These are phyloP conservation scores for Sclerotinia nivalis DNA, from an alignment of 2,329 filamentous ascomycete species.

Conservation along the genomic window DNA sequence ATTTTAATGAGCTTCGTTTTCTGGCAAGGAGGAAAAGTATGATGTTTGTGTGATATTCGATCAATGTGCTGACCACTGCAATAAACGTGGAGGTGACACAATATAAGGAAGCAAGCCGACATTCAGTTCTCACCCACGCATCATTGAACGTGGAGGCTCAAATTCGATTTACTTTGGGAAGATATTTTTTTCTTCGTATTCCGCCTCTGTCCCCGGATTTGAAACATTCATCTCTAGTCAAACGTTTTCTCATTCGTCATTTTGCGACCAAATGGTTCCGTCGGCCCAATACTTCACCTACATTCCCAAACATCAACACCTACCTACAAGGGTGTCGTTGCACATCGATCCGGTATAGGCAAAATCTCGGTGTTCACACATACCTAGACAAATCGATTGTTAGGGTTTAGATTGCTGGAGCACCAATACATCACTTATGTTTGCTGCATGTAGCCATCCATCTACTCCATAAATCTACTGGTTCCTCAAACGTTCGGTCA, in stretches of 20 bases:
- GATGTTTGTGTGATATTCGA: background rate
- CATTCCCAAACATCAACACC: background rate
- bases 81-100: background rate
- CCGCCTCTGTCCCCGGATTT: background rate
- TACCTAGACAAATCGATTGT: background rate
- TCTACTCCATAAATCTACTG: background rate
- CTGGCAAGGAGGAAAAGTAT: background rate
- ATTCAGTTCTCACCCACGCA: background rate
- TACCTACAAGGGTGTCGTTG: background rate
- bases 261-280: slow-evolving; percentile 2
- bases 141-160: background rate
- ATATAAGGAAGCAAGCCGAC: background rate
- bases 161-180: background rate
- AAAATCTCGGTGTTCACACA: background rate
- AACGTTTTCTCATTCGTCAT: background rate
- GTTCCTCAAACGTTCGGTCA: background rate
- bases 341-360: background rate
- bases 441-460: background rate
- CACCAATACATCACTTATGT: background rate
- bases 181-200: no score
- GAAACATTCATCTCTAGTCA: background rate
- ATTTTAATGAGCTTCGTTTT: background rate
- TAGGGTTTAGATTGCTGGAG: background rate
- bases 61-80: background rate
- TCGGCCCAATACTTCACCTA: background rate